Percentiles rank a stretch among this genome's conserved stretches.
Conservation (phyloP, 345 rosid genomes). For the Excoecaria cochinchinensis region DNA sequence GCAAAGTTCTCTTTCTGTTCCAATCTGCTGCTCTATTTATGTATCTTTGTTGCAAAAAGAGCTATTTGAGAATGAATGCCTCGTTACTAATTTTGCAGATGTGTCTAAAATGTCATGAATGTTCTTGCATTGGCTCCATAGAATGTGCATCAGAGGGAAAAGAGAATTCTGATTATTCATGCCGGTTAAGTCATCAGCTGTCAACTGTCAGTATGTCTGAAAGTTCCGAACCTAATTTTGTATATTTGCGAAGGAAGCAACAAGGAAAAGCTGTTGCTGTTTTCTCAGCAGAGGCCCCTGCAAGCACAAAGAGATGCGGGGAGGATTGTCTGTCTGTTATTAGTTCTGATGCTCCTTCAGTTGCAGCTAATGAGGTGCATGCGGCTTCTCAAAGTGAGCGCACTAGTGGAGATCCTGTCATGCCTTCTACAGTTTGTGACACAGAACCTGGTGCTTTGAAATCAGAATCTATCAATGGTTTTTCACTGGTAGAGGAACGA, state of each 20-base stretch:
- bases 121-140: constrained; percentile 34
- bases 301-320: constrained; percentile 39
- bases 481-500: constrained; percentile 24
- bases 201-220: constrained; percentile 45
- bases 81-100: constrained; percentile 44
- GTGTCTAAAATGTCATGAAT: constrained; percentile 46
- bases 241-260: constrained; percentile 53
- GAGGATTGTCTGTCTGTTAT: constrained; percentile 36
- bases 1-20: constrained; percentile 38
- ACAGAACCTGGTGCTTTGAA: constrained; percentile 22
- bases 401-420: constrained; percentile 20
- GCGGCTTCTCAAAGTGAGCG: constrained; percentile 24
- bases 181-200: constrained; percentile 35
- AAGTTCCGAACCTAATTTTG: constrained; percentile 38
- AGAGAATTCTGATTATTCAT: constrained; percentile 32
- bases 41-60: constrained; percentile 20
- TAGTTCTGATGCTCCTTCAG: constrained; percentile 42
- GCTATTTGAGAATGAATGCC: constrained; percentile 36
- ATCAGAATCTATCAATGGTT: constrained; percentile 25
- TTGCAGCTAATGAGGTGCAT: constrained; percentile 31
- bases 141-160: constrained; percentile 37
- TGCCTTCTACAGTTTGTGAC: constrained; percentile 21
- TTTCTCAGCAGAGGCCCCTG: constrained; percentile 30
- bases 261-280: constrained; percentile 23
- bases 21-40: constrained; percentile 33